Evolutionary conservation across 495 filamentous ascomycete species (phyloP).

Genomic region (Penicillium ucsense): DNA sequence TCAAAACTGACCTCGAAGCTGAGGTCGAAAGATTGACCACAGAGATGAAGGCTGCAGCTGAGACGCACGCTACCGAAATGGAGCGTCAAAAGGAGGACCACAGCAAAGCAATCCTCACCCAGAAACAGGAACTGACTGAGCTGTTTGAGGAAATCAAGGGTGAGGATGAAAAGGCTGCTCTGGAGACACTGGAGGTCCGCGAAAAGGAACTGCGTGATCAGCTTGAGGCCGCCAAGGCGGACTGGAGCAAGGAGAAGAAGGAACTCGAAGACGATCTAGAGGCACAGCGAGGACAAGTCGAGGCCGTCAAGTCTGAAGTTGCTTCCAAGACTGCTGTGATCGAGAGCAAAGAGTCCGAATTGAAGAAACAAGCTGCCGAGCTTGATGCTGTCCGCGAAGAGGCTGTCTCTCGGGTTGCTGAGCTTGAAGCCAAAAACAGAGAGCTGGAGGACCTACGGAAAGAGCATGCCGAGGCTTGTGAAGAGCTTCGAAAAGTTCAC

Average conservation of each 20-base stretch:
- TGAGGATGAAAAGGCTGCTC: conserved; percentile 36
- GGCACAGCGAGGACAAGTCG: conserved; percentile 25
- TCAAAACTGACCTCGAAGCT: conserved; percentile 33
- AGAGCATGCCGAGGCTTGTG: conserved; percentile 9
- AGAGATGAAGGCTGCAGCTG: conserved; percentile 33
- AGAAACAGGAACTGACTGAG: conserved; percentile 37
- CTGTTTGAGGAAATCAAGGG: conserved; percentile 39
- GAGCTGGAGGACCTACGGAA: conserved; percentile 23
- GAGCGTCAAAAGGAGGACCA: conserved; percentile 34
- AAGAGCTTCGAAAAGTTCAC: conserved; percentile 15
- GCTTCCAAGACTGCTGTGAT: conserved; percentile 22
- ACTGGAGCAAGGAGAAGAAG: conserved; percentile 37
- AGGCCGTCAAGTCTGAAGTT: conserved; percentile 25
- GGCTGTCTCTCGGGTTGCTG: conserved; percentile 11
- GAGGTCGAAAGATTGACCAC: conserved; percentile 44
- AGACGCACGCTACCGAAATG: conserved; percentile 25
- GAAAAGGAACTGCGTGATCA: conserved; percentile 30
- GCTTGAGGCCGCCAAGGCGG: conserved; percentile 27
- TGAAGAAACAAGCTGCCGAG: conserved; percentile 20
- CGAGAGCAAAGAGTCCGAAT: conserved; percentile 15
- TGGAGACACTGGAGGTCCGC: conserved; percentile 28
- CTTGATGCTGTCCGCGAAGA: conserved; percentile 22
- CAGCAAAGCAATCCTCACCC: conserved; percentile 24
- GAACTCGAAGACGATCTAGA: conserved; percentile 33
- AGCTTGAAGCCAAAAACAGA: conserved; percentile 14